These are phyloP conservation scores for Tolypocladium tundrense DNA, from an alignment of 2,329 filamentous ascomycete species.

Conservation along the genomic window DNA sequence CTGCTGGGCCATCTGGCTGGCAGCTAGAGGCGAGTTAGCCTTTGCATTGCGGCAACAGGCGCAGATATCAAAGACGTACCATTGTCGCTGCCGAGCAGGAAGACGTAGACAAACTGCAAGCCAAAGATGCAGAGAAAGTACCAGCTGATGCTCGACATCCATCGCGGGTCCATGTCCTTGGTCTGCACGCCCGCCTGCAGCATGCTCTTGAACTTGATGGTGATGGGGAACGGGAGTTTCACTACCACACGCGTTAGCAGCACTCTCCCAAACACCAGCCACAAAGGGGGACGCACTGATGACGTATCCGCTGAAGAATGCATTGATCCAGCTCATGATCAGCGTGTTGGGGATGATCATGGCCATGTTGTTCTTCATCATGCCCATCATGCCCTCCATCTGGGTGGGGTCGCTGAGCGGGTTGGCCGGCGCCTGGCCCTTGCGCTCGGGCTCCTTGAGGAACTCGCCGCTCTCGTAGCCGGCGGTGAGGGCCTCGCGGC, in stretches of 20 bases:
- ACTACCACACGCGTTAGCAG: constrained; percentile 38
- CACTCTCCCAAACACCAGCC: neutral
- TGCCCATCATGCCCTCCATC: constrained; percentile 99
- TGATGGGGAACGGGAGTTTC: constrained; percentile 94
- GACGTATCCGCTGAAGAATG: constrained; percentile 96
- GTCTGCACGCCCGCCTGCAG: constrained; percentile 94
- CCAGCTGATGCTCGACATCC: constrained; percentile 98
- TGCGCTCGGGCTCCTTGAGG: constrained; percentile 77
- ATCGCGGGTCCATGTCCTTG: constrained; percentile 89
- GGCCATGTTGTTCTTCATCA: constrained; percentile 99
- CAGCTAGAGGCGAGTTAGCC: constrained; percentile 44
- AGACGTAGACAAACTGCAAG: constrained; percentile 93
- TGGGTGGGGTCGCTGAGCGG: constrained; percentile 90
- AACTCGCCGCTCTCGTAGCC: constrained; percentile 81
- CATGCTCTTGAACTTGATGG: constrained; percentile 99
- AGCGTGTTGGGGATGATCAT: constrained; percentile 99
- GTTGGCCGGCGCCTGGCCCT: constrained; percentile 81
- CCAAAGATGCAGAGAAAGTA: constrained; percentile 98
- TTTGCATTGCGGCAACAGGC: neutral
- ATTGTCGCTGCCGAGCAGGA: constrained; percentile 91
- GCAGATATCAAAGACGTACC: constrained; percentile 45
- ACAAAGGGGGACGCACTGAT: constrained; percentile 55
- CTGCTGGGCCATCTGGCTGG: constrained; percentile 84
- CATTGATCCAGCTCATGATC: constrained; percentile 99
- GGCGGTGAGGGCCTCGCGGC: constrained; percentile 70